These are phyloP conservation scores for Venturia aucupariae DNA, from an alignment of 2,329 filamentous ascomycete species.

Conservation along the genomic window DNA sequence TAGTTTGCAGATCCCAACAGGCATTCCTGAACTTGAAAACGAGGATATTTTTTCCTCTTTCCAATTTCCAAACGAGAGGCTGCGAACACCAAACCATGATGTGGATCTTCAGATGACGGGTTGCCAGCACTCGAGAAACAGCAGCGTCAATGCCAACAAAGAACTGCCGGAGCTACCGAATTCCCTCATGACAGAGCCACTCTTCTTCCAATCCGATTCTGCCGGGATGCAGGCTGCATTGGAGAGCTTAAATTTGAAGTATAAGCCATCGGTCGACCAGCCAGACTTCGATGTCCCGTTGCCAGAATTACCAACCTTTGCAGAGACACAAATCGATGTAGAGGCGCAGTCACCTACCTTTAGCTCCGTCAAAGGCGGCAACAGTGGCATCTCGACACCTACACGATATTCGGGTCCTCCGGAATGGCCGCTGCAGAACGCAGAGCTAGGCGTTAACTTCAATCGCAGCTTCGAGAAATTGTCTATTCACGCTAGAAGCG, in stretches of 20 bases:
- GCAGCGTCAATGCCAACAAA: slow-evolving; percentile 7
- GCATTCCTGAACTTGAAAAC: neutral
- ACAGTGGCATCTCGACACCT: slow-evolving; percentile 6
- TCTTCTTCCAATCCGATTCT: neutral
- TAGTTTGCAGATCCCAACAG: neutral
- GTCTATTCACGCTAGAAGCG: neutral
- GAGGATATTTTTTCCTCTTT: neutral
- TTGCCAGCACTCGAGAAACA: neutral
- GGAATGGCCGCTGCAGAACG: slow-evolving; percentile 4
- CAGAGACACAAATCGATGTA: neutral
- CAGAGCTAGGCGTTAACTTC: neutral
- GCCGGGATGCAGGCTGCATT: neutral
- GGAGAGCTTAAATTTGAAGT: neutral
- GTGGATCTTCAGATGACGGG: neutral
- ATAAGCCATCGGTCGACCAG: neutral
- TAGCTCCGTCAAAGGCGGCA: slow-evolving; percentile 12
- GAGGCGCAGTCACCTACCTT: slow-evolving; percentile 11
- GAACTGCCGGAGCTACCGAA: slow-evolving; percentile 11
- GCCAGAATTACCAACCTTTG: neutral
- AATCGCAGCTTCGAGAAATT: slow-evolving; percentile 6
- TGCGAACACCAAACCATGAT: neutral
- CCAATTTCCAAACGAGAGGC: neutral
- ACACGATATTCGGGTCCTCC: neutral
- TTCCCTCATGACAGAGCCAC: slow-evolving; percentile 14
- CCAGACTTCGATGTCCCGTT: neutral